phyloP scores from a whole-genome alignment of 495 filamentous ascomycete species.

The Podospora bellae-mahoneyi region DNA sequence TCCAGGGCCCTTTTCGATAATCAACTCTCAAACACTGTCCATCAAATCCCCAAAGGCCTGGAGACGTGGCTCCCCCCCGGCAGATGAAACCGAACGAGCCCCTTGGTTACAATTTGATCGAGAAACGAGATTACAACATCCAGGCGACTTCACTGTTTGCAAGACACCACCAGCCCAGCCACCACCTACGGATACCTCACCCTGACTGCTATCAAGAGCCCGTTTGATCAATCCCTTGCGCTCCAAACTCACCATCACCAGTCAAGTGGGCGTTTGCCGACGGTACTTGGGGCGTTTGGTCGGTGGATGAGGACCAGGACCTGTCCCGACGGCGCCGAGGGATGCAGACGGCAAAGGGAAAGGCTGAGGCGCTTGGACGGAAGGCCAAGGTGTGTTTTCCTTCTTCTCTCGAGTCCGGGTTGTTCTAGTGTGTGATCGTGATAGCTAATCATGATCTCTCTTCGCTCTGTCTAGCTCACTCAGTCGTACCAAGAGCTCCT shows the following conservation, averaged over 20 bases:
- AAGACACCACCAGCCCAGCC: neutral
- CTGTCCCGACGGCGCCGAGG: slow-evolving; percentile 31
- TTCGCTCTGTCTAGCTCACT: slow-evolving; percentile 63
- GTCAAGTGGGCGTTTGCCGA: neutral
- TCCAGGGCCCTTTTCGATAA: too few species aligned
- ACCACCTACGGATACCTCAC: neutral
- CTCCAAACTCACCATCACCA: neutral
- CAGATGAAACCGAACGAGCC: neutral
- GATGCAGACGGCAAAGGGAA: slow-evolving; percentile 65
- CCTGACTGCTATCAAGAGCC: neutral
- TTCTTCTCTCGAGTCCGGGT: slow-evolving; percentile 3
- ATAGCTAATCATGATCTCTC: slow-evolving; percentile 25
- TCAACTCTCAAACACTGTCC: neutral
- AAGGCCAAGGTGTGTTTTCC: slow-evolving; percentile 74
- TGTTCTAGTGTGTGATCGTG: neutral
- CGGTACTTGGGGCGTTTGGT: neutral
- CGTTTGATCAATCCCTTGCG: neutral
- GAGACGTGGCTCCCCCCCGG: neutral
- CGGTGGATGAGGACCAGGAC: slow-evolving; percentile 29
- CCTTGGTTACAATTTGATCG: neutral
- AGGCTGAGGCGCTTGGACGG: slow-evolving; percentile 86
- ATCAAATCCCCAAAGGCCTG: neutral
- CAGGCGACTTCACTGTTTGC: neutral
- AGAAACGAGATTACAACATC: neutral
- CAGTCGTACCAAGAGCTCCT: slow-evolving; percentile 94